phyloP scores from a whole-genome alignment of 345 rosid species.

The Barbarea vulgaris region DNA sequence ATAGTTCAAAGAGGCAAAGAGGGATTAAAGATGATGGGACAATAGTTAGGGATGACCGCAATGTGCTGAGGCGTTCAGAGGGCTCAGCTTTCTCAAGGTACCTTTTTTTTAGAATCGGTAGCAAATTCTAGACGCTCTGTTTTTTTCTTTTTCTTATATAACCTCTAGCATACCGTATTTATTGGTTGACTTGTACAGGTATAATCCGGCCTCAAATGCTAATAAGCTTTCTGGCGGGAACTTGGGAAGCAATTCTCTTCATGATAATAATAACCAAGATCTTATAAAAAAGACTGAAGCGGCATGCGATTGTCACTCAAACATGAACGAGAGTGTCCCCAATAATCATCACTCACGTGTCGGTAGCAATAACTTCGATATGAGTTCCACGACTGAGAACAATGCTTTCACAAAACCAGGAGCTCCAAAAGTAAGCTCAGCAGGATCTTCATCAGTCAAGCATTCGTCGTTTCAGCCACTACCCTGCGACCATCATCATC shows the following conservation, averaged over 20 bases:
- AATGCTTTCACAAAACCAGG: conserved; percentile 48
- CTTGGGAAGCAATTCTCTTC: conserved; percentile 56
- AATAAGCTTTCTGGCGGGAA: conserved; percentile 59
- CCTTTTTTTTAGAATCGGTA: background rate
- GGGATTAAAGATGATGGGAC: conserved; percentile 40
- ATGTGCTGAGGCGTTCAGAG: conserved; percentile 72
- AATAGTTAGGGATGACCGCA: conserved; percentile 53
- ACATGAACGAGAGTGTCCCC: conserved; percentile 44
- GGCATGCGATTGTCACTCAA: conserved; percentile 41
- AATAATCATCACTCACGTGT: conserved; percentile 56
- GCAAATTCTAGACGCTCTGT: background rate
- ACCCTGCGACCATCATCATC: conserved; percentile 36
- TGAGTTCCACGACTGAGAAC: conserved; percentile 52
- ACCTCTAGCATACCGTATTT: background rate
- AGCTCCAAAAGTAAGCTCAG: conserved; percentile 42
- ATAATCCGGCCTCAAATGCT: conserved; percentile 55
- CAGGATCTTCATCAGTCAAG: conserved; percentile 45
- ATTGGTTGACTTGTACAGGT: conserved; percentile 50
- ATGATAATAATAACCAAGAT: conserved; percentile 45
- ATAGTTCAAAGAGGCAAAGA: conserved; percentile 47
- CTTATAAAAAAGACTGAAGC: conserved; percentile 50
- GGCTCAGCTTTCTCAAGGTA: conserved; percentile 86
- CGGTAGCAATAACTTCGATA: conserved; percentile 59
- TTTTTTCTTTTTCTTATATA: background rate
- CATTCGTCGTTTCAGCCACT: conserved; percentile 29